These are phyloP conservation scores for Phialemonium atrogriseum DNA, from an alignment of 2,329 filamentous ascomycete species.

Conservation along the genomic window DNA sequence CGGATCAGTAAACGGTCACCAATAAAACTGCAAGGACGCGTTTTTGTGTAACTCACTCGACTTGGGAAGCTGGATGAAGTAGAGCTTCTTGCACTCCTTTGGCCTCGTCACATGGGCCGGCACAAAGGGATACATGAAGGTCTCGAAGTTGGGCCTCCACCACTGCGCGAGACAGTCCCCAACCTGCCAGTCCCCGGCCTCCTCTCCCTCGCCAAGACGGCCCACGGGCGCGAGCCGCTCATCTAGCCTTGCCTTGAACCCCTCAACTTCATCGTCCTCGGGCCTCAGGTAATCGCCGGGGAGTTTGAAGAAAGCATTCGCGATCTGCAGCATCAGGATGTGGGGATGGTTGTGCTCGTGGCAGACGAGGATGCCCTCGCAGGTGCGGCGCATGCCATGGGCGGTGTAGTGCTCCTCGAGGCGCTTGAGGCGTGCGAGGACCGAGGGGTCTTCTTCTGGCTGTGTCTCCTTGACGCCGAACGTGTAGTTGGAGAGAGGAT, in stretches of 20 bases:
- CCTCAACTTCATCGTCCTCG: constrained; percentile 83
- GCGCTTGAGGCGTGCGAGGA: constrained; percentile 82
- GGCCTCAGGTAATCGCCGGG: constrained; percentile 90
- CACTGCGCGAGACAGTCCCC: constrained; percentile 94
- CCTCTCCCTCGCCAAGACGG: constrained; percentile 75
- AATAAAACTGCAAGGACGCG: neutral
- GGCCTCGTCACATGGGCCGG: constrained; percentile 92
- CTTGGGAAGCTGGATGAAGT: constrained; percentile 89
- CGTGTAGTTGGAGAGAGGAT: constrained; percentile 95
- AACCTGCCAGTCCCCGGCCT: constrained; percentile 82
- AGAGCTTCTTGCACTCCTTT: constrained; percentile 99
- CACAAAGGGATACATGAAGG: constrained; percentile 98
- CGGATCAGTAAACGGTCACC: constrained; percentile 11
- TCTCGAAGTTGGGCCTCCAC: constrained; percentile 99
- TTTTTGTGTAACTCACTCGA: constrained; percentile 56
- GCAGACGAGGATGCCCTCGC: constrained; percentile 93
- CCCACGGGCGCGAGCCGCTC: constrained; percentile 91
- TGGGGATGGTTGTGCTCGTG: constrained; percentile 99
- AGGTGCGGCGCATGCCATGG: constrained; percentile 94
- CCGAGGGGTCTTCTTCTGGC: constrained; percentile 93
- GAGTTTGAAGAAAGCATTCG: constrained; percentile 98
- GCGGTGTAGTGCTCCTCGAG: constrained; percentile 91
- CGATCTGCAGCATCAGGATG: constrained; percentile 98
- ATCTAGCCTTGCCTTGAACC: constrained; percentile 91
- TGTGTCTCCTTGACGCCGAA: constrained; percentile 98